Evolutionary conservation across 768 basidiomycete species (phyloP).

Genomic region (Pleurotus salmoneostramineus): DNA sequence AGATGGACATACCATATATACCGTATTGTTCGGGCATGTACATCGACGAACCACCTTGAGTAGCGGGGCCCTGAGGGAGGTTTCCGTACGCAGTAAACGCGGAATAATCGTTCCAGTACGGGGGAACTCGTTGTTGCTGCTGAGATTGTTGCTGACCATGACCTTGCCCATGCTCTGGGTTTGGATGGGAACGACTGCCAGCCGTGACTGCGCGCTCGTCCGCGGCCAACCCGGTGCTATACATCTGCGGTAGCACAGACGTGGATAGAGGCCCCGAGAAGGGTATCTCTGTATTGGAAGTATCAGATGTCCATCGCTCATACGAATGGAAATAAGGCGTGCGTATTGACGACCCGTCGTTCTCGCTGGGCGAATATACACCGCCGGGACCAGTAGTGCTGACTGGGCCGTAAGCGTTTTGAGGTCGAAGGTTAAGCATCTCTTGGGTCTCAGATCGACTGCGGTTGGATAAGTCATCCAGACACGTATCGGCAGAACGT

Average conservation of each 20-base stretch:
- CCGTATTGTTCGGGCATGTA: conserved; percentile 11
- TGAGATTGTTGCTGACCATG: conserved; percentile 9
- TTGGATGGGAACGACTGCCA: conserved; percentile 14
- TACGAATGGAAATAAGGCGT: conserved; percentile 26
- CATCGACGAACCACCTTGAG: neutral
- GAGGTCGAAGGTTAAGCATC: conserved; percentile 16
- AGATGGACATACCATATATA: conserved; percentile 6
- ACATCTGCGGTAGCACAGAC: conserved; percentile 69
- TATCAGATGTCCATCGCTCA: conserved; percentile 39
- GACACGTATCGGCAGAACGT: conserved; percentile 53
- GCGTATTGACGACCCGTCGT: conserved; percentile 9
- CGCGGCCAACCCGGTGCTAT: conserved; percentile 68
- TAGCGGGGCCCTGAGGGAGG: conserved; percentile 11
- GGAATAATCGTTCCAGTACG: conserved; percentile 55
- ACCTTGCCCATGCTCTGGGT: conserved; percentile 12
- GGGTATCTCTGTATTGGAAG: conserved; percentile 15
- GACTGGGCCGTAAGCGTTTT: conserved; percentile 4
- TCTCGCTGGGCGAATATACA: neutral
- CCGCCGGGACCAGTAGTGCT: neutral
- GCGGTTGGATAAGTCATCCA: conserved; percentile 26
- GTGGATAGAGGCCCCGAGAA: conserved; percentile 57
- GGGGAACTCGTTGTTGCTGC: conserved; percentile 33
- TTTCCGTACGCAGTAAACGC: conserved; percentile 39
- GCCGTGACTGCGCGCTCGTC: conserved; percentile 25
- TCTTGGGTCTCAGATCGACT: conserved; percentile 9